Percentiles rank a stretch among this genome's conserved stretches.
Conservation (phyloP, 1,139 yeast species). For the Taphrina pruni region DNA sequence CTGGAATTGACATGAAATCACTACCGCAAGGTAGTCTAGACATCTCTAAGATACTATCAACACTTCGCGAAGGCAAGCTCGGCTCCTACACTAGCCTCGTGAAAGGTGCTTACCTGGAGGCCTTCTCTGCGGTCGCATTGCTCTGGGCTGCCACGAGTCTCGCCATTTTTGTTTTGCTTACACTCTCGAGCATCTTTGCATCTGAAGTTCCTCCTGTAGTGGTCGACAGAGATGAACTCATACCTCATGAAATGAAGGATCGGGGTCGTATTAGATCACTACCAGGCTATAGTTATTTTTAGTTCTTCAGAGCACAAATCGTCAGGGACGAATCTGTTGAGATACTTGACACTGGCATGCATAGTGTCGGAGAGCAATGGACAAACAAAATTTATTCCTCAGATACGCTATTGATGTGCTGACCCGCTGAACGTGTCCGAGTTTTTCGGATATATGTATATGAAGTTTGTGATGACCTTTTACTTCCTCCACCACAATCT, state of each 20-base stretch:
- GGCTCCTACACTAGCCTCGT: constrained; percentile 3
- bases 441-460: neutral
- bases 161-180: neutral
- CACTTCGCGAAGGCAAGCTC: neutral
- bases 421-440: constrained; percentile 3
- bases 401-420: constrained; percentile 21
- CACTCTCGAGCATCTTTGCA: neutral
- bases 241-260: neutral
- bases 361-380: neutral
- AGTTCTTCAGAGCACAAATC: neutral
- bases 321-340: too few relatives aligned
- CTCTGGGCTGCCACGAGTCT: constrained; percentile 3
- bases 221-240: neutral
- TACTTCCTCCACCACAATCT: constrained; percentile 40
- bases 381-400: constrained; percentile 3
- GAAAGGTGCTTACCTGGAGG: neutral
- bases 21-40: neutral
- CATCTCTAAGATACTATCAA: neutral
- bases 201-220: neutral
- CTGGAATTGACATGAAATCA: neutral
- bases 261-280: neutral
- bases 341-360: too few relatives aligned
- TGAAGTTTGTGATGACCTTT: neutral
- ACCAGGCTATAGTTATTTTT: constrained; percentile 5
- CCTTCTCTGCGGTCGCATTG: neutral